Base-by-base conservation (phyloP, 2,329 filamentous ascomycete species). In the Fusarium cicatricum region DNA sequence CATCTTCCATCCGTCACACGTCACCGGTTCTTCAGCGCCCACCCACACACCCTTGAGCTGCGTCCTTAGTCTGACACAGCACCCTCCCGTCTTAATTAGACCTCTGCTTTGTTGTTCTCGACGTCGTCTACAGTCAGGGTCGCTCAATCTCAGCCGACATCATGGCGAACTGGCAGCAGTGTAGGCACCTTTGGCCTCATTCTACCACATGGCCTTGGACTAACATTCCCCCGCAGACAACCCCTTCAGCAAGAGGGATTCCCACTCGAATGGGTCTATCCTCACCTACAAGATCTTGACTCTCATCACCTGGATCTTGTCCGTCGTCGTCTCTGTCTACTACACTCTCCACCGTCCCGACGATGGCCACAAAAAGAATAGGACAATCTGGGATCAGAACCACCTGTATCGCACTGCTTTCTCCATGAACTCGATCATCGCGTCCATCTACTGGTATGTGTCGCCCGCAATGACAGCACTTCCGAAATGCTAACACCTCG, bases 321-420 rank as follows among this genome's bases (percentile, higher is more conserved):
- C 91, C 33, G 78, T 95, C 49, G 74, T 91, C 66, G 82, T 87
- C 44, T 86, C 88, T 53, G 78, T 95, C 72, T 92, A 91, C 79
- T 96, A 95, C 74, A 85, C 85, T 42, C 75, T 89, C 73, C 76
- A 87, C 64, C 75, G 77, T 12, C 90, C 90, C 1, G 76, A 82
- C 46, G 87, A 91, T 75, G 86, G 85, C 64, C 74, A 79, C 68
- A 77, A 77, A 62, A 76, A 82, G 59, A 81, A 84, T 56, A 81
- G 83, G 60, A 87, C 83, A 55, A 90, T 96, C 72, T 94, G 89
- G 88, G 85, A 85, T 51, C 87, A 91, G 75, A 92, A 92, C 71
- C 76, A 81, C 52, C 77, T 79, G 46, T 84, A 86, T 64, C 80
- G 77, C 31, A 93, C 90, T 8, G 89, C 89, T 9, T 96, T 96